Conservation (phyloP, 305 asterid genomes). For the Fraxinus baroniana region DNA sequence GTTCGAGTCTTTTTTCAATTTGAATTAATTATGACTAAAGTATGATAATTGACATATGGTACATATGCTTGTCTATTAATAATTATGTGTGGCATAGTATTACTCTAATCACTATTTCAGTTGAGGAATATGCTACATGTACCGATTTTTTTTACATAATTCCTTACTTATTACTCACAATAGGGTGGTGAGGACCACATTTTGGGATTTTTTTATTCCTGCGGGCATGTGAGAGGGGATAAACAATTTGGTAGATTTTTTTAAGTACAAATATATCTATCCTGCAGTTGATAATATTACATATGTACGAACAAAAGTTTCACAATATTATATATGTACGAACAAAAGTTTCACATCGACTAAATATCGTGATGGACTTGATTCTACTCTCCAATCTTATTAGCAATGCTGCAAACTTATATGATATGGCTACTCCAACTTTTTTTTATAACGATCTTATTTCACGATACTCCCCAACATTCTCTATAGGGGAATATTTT, state of each 20-base stretch:
- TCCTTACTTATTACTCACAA: too few relatives aligned
- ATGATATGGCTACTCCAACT: background rate
- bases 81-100: background rate
- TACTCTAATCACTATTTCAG: too few relatives aligned
- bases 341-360: background rate
- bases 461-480: background rate
- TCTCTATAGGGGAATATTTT: background rate
- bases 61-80: background rate
- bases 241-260: too few relatives aligned
- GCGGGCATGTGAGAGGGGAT: too few relatives aligned
- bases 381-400: background rate
- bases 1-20: background rate
- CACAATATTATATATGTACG: background rate
- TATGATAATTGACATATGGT: background rate
- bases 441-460: background rate
- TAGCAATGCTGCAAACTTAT: background rate
- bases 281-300: background rate
- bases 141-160: too few relatives aligned
- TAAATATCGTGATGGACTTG: background rate
- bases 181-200: too few relatives aligned
- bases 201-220: too few relatives aligned
- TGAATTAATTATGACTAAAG: background rate
- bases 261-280: too few relatives aligned
- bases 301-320: background rate
- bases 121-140: too few relatives aligned